Evolutionary conservation across 164 flowering plant species (phyloP), one percentile per base, ranked within the genome.

Genomic region (Cinnamomum chago): DNA sequence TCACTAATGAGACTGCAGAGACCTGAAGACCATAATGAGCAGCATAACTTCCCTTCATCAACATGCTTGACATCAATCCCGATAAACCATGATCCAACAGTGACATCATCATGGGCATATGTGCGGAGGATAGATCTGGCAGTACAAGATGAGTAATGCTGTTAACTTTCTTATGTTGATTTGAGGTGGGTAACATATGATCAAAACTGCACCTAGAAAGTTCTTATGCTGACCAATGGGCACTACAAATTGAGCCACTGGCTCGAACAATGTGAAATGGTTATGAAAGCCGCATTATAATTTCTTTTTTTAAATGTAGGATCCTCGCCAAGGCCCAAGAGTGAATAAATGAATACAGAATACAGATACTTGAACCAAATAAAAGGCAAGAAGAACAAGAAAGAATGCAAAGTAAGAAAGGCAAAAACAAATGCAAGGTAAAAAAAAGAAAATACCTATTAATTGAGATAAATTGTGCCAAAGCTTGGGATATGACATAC

Each of bases 51-150:
- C 22, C 71, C 82, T 82, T 95, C 99, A 73, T 92, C 89, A 58
- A 93, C 70, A 81, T 95, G 85, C 80, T 89, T 86, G 71, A 87
- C 97, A 84, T 92, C 90, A 70, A 93, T 87, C 50, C 97, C 99
- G 71, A 95, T 84, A 78, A 95, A 90, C 99, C 99, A 95, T 24
- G 99, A 93, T 30, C 99, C 99, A 70, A 81, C 86, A 79, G 88
- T 90, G 73, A 93, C 87, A 84, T 95, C 99, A 81, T 95, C 99
- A 84, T 95, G 98, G 27, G 97, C 98, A 81, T 90, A 95, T 47
- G 92, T 75, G 5, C 91, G 94, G 65, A 95, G 98, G 70, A 89
- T 70, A 22, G 82, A 80, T 82, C 99, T 95, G 87, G 74, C 73
- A 77, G 73, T 24, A 10, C 67, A 69, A 64, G 66, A 67, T 33